Conservation (phyloP, 306 rosid species). For the Lablab purpureus region DNA sequence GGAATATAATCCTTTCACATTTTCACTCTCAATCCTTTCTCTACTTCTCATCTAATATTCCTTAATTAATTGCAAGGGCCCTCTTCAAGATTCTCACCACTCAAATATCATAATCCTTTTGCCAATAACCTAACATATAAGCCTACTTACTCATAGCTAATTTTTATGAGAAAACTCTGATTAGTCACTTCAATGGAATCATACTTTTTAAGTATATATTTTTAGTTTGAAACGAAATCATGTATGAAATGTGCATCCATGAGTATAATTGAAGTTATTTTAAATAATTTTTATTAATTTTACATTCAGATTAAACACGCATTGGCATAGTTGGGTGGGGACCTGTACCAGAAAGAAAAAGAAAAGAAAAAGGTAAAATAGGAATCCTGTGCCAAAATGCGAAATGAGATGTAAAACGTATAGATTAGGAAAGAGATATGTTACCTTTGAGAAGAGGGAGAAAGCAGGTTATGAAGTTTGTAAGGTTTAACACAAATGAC, state of each 20-base stretch:
- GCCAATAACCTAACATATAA: neutral
- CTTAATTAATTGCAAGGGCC: neutral
- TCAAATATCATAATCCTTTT: slow-evolving; percentile 11
- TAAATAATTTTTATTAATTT: no score
- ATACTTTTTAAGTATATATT: no score
- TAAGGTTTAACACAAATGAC: slow-evolving; percentile 29
- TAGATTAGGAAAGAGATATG: slow-evolving; percentile 39
- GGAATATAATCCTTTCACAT: neutral
- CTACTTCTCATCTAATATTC: neutral
- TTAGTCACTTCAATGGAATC: no score
- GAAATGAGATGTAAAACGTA: slow-evolving; percentile 37
- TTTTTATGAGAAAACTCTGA: no score
- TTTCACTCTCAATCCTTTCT: neutral
- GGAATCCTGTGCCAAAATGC: slow-evolving; percentile 8
- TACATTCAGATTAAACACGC: no score
- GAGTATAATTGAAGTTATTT: no score
- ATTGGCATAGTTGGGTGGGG: neutral
- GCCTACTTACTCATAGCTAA: no score
- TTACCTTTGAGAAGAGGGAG: slow-evolving; percentile 38
- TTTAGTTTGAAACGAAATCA: no score
- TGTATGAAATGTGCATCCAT: no score
- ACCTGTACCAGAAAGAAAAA: neutral
- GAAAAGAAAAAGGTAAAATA: neutral
- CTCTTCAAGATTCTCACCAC: slow-evolving; percentile 8
- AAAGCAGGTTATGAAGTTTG: slow-evolving; percentile 30